Evolutionary conservation across 768 basidiomycete genomes (phyloP).

Genomic region (Phanerochaete sordida): DNA sequence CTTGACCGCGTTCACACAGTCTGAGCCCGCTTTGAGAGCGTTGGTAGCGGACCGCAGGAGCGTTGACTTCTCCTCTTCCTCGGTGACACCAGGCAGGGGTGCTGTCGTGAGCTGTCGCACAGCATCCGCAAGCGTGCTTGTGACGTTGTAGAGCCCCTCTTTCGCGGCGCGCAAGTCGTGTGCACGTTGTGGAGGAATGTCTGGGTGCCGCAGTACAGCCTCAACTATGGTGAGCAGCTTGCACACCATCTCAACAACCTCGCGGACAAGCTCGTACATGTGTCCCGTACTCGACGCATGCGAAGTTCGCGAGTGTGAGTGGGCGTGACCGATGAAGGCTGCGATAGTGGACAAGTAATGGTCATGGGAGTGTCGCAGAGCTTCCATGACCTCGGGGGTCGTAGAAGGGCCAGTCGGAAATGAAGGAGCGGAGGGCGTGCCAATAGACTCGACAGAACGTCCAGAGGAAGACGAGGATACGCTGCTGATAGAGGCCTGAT

Average conservation of each 20-base stretch:
- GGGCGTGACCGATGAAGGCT: conserved; percentile 96
- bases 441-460: conserved; percentile 57
- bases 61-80: conserved; percentile 79
- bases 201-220: conserved; percentile 75
- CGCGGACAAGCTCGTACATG: conserved; percentile 91
- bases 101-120: conserved; percentile 71
- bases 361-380: conserved; percentile 82
- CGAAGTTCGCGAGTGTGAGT: conserved; percentile 84
- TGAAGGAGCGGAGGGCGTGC: conserved; percentile 40
- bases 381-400: conserved; percentile 65
- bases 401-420: conserved; percentile 76
- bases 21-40: conserved; percentile 82
- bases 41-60: conserved; percentile 84
- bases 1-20: conserved; percentile 85
- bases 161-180: conserved; percentile 68
- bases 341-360: conserved; percentile 91
- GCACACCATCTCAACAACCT: conserved; percentile 92
- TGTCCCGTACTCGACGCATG: conserved; percentile 94
- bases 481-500: conserved; percentile 59
- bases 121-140: conserved; percentile 82
- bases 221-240: conserved; percentile 90
- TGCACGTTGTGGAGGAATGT: conserved; percentile 60
- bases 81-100: conserved; percentile 45
- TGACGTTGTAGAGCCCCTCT: conserved; percentile 79
- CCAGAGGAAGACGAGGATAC: conserved; percentile 62